A percentile compares a stretch with the other conserved stretches of the same genome.
These are phyloP conservation scores for Kalaharituber pfeilii DNA, from an alignment of 2,329 filamentous ascomycete species.

Conservation along the genomic window DNA sequence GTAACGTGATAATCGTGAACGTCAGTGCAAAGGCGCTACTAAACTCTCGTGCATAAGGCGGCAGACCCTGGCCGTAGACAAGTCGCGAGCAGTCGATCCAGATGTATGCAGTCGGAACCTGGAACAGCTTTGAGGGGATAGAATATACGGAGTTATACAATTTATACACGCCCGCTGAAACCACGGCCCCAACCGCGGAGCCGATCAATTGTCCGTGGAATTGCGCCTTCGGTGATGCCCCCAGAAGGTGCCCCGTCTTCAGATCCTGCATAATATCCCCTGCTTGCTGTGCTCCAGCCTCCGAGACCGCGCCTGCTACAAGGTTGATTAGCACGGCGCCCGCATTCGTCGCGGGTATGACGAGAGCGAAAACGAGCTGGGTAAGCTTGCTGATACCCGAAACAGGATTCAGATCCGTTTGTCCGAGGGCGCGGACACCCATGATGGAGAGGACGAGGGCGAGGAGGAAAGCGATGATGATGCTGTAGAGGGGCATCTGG, in stretches of 20 bases:
- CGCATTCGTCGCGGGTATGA: slow-evolving; percentile 61
- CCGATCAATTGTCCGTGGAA: slow-evolving; percentile 95
- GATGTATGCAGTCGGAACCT: slow-evolving; percentile 85
- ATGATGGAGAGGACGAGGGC: slow-evolving; percentile 66
- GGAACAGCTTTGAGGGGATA: slow-evolving; percentile 75
- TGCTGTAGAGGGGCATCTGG: slow-evolving; percentile 62
- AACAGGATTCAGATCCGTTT: slow-evolving; percentile 92
- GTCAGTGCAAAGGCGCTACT: slow-evolving; percentile 56
- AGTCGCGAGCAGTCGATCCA: slow-evolving; percentile 94
- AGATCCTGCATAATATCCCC: slow-evolving; percentile 95
- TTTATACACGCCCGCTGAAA: slow-evolving; percentile 73
- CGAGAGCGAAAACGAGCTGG: slow-evolving; percentile 82
- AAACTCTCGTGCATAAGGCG: slow-evolving; percentile 65
- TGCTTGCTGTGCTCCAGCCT: slow-evolving; percentile 75
- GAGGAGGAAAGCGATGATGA: slow-evolving; percentile 62
- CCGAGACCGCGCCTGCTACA: slow-evolving; percentile 74
- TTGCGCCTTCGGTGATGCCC: slow-evolving; percentile 81
- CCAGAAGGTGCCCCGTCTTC: slow-evolving; percentile 85
- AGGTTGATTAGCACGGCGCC: slow-evolving; percentile 91
- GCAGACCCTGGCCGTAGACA: slow-evolving; percentile 78
- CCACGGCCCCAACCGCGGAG: slow-evolving; percentile 64
- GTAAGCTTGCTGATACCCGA: slow-evolving; percentile 94
- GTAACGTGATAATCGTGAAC: slow-evolving; percentile 52
- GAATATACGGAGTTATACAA: slow-evolving; percentile 80
- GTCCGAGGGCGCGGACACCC: slow-evolving; percentile 49